These are phyloP conservation scores for Ogataea sp. DNA, from an alignment of 805 yeast genomes.

Conservation along the genomic window DNA sequence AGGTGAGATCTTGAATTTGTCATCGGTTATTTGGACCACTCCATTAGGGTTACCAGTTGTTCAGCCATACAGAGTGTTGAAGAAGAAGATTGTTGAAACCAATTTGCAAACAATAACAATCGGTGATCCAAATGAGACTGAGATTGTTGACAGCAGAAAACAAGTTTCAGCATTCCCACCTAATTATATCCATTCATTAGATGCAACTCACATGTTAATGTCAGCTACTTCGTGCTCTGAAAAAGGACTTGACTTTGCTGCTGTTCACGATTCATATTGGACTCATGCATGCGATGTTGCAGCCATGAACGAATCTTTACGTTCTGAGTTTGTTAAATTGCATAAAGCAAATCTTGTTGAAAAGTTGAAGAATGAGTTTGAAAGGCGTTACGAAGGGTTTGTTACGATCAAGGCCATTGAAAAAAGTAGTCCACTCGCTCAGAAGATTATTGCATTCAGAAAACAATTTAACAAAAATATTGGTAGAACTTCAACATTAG, in stretches of 20 bases:
- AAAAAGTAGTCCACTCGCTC: slow-evolving; percentile 41
- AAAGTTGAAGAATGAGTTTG: slow-evolving; percentile 70
- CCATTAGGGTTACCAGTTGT: slow-evolving; percentile 94
- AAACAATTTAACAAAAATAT: slow-evolving; percentile 36
- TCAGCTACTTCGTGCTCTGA: slow-evolving; percentile 75
- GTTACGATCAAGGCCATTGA: slow-evolving; percentile 54
- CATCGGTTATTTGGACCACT: slow-evolving; percentile 96
- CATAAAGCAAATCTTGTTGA: slow-evolving; percentile 70
- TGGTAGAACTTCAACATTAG: slow-evolving; percentile 50
- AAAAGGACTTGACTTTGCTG: slow-evolving; percentile 65
- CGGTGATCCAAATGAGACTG: slow-evolving; percentile 77
- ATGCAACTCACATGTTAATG: slow-evolving; percentile 94
- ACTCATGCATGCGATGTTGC: slow-evolving; percentile 87
- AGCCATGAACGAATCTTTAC: slow-evolving; percentile 55
- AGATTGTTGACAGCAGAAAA: slow-evolving; percentile 79
- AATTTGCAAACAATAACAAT: slow-evolving; percentile 83
- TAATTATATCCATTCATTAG: slow-evolving; percentile 87
- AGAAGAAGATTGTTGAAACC: slow-evolving; percentile 63
- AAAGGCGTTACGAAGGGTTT: slow-evolving; percentile 66
- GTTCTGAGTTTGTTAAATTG: slow-evolving; percentile 72
- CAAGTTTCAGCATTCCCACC: slow-evolving; percentile 95
- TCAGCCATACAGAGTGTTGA: slow-evolving; percentile 81
- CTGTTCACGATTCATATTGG: slow-evolving; percentile 98
- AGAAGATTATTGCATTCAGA: slow-evolving; percentile 41
- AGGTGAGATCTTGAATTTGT: slow-evolving; percentile 55